Base-by-base conservation (phyloP, 2,329 filamentous ascomycete genomes). In the Fusarium veterinarium region DNA sequence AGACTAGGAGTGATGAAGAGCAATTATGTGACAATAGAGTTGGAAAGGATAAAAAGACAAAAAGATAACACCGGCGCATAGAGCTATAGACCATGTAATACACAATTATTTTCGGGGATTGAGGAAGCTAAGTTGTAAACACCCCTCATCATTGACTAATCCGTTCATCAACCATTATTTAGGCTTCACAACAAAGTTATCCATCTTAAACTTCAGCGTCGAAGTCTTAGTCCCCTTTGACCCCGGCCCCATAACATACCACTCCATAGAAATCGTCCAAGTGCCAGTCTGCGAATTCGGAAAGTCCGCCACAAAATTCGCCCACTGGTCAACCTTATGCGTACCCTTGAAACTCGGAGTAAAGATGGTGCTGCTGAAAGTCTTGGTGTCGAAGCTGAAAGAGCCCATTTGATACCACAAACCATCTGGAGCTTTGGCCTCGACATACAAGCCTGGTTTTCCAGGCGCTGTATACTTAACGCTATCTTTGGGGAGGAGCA, bases 211-310 rank as follows among this genome's bases (percentile, higher is more conserved):
- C 33, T 23, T 62, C 25, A 64, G n/a, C 0, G 19, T 62, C 4
- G 58, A 45, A 20, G 57, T 38, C 38, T 64, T 64, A 0, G 3
- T 28, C 13, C 31, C 58, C 23, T 52, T 28, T 0, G 16, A 3
- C 4, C n/a, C 14, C 11, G 42, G 11, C 1, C 25, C 11, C 19
- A 3, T 3, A 19, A 28, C n/a, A 28, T 62, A 64, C 61, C 61
- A 63, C 38, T 64, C 57, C 45, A 63, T 53, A 5, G 57, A 62
- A 38, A 64, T 44, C 3, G 38, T 64, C 57, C 61, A 64, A 28
- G 38, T 45, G 0, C 61, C 57, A 45, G 58, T 63, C 38, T 63
- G 58, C 8, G 38, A 38, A 11, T 23, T 64, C 3, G 57, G 58
- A n/a, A 64, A 23, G 5, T 63, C 58, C 6, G 57, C 61, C 1